Evolutionary conservation across 139 green algal genomes (phyloP).

Genomic region (Ettlia oleoabundans): DNA sequence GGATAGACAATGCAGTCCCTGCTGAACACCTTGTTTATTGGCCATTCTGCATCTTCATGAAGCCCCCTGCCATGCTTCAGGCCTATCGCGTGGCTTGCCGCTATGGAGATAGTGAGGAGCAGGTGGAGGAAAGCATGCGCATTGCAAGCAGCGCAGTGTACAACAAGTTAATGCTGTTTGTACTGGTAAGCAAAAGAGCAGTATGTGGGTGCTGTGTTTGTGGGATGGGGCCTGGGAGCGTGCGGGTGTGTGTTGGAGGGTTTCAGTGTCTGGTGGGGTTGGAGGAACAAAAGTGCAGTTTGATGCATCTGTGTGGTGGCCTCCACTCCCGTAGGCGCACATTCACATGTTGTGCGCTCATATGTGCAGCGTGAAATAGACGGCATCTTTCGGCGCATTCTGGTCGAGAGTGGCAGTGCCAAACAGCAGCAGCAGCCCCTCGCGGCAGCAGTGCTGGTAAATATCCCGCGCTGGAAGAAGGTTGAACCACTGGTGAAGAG

Average conservation of each 20-base stretch:
- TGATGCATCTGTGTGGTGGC: too few species aligned
- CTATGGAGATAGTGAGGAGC: slow-evolving; percentile 82
- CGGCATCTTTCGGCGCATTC: slow-evolving; percentile 75
- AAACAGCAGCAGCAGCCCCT: slow-evolving; percentile 13
- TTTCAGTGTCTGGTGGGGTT: too few species aligned
- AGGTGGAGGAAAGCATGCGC: slow-evolving; percentile 58
- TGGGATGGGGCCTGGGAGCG: too few species aligned
- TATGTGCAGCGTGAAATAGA: slow-evolving; percentile 68
- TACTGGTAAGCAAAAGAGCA: slow-evolving; percentile 52
- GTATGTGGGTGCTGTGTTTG: background rate
- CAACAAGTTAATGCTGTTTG: slow-evolving; percentile 91
- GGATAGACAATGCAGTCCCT: background rate
- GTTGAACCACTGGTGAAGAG: slow-evolving; percentile 85
- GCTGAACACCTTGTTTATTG: background rate
- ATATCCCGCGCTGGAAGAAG: slow-evolving; percentile 67
- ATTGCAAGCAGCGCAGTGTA: slow-evolving; percentile 80
- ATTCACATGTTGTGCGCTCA: background rate
- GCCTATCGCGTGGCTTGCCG: slow-evolving; percentile 89
- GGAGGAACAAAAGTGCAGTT: too few species aligned
- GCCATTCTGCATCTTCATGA: slow-evolving; percentile 18
- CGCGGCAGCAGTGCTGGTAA: background rate
- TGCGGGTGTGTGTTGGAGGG: too few species aligned
- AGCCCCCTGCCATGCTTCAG: too few species aligned
- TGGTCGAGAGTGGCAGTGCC: slow-evolving; percentile 47
- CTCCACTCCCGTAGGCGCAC: too few species aligned